These are phyloP conservation scores for Leucosporidium creatinivorum DNA, from an alignment of 768 basidiomycete genomes.

Conservation along the genomic window DNA sequence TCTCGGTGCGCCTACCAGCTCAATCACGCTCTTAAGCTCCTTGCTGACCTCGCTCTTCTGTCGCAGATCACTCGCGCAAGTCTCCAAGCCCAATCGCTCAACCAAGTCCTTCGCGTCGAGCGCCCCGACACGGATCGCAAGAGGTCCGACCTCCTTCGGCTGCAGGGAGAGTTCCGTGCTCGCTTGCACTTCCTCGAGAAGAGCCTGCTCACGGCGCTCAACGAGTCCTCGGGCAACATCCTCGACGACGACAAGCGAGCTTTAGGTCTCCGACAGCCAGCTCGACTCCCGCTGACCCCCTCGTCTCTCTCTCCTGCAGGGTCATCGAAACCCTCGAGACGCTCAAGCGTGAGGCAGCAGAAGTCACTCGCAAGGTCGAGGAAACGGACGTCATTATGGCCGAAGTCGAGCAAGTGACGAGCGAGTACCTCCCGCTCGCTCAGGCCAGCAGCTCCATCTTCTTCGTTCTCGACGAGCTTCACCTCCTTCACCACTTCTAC, in stretches of 20 bases:
- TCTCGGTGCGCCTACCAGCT: conserved; percentile 23
- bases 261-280: neutral
- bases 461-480: conserved; percentile 92
- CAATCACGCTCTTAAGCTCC: neutral
- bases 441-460: conserved; percentile 94
- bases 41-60: conserved; percentile 75
- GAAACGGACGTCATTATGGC: conserved; percentile 93
- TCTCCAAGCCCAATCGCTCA: conserved; percentile 94
- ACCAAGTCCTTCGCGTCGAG: conserved; percentile 93
- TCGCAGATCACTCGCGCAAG: conserved; percentile 99
- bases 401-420: conserved; percentile 91
- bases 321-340: conserved; percentile 95
- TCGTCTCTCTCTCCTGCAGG: conserved; percentile 17
- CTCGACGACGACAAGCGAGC: conserved; percentile 81
- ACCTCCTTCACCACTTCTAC: conserved; percentile 93
- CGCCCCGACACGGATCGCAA: conserved; percentile 93
- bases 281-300: conserved; percentile 8
- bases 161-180: conserved; percentile 94
- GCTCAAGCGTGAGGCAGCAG: conserved; percentile 89
- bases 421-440: conserved; percentile 87
- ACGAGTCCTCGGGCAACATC: conserved; percentile 94
- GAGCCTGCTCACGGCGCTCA: conserved; percentile 83
- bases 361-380: conserved; percentile 89
- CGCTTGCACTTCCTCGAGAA: conserved; percentile 88
- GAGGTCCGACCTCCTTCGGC: conserved; percentile 91